Conservation (phyloP, 108 stramenopile genomes). For the Conticribra guillardii region DNA sequence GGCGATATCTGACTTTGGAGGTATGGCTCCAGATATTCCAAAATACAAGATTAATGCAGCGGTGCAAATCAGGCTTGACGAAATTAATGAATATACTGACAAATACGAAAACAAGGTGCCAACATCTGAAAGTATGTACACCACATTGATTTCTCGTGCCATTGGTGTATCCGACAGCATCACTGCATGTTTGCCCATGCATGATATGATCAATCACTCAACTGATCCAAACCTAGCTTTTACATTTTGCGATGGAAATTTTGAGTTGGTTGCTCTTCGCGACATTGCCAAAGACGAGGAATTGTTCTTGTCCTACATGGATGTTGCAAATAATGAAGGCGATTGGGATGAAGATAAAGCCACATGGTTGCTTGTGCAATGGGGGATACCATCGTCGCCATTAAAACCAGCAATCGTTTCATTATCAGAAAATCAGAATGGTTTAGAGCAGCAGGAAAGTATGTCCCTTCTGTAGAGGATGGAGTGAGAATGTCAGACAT, state of each 20-base stretch:
- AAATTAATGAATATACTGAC: slow-evolving; percentile 32
- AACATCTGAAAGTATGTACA: slow-evolving; percentile 45
- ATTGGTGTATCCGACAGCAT: slow-evolving; percentile 39
- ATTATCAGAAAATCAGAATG: no score
- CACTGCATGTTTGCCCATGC: slow-evolving; percentile 55
- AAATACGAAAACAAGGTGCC: slow-evolving; percentile 32
- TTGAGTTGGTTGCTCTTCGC: slow-evolving; percentile 30
- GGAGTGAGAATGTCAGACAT: no score
- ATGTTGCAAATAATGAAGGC: slow-evolving; percentile 21
- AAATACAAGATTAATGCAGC: slow-evolving; percentile 49
- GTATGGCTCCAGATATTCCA: slow-evolving; percentile 43
- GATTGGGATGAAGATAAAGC: slow-evolving; percentile 54
- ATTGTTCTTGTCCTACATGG: slow-evolving; percentile 40
- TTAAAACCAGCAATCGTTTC: neutral
- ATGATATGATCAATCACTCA: slow-evolving; percentile 64
- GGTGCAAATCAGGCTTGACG: slow-evolving; percentile 37
- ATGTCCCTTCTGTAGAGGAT: neutral
- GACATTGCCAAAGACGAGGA: slow-evolving; percentile 48
- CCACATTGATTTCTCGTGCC: slow-evolving; percentile 45
- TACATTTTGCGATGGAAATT: slow-evolving; percentile 33
- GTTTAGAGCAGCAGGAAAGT: neutral
- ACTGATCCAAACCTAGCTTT: slow-evolving; percentile 47
- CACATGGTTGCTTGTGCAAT: slow-evolving; percentile 50
- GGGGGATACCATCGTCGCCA: slow-evolving; percentile 53
- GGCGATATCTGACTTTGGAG: slow-evolving; percentile 27